Evolutionary conservation across 331 rosid species (phyloP).

Genomic region (Malus hybrid): DNA sequence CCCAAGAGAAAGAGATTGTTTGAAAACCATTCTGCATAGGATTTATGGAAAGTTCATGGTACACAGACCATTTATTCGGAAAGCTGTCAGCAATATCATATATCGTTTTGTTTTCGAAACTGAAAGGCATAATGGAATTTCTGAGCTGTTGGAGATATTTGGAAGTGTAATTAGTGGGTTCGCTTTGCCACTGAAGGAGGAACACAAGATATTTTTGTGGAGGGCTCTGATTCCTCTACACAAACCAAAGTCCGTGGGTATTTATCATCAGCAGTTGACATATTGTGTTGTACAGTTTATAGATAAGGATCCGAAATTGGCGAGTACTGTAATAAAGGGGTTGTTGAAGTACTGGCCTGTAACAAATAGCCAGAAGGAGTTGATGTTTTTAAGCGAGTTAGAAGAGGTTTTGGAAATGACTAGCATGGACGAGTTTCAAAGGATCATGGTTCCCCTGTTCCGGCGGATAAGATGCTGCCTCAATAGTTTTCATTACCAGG

Average conservation of each 20-base stretch:
- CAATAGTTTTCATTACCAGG: constrained; percentile 91
- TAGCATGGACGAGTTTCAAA: constrained; percentile 77
- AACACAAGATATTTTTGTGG: constrained; percentile 77
- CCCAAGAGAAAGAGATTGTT: constrained; percentile 35
- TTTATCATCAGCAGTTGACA: constrained; percentile 85
- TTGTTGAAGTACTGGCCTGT: constrained; percentile 92
- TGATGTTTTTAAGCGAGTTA: constrained; percentile 91
- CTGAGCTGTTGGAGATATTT: constrained; percentile 92
- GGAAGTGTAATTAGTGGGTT: constrained; percentile 96
- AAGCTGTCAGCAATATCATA: constrained; percentile 79
- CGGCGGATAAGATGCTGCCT: constrained; percentile 68
- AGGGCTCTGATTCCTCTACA: constrained; percentile 89
- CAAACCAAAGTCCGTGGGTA: constrained; percentile 87
- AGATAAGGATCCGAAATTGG: constrained; percentile 89
- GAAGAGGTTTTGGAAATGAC: constrained; percentile 95
- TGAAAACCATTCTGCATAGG: constrained; percentile 89
- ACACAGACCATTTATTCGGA: constrained; percentile 84
- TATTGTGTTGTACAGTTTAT: constrained; percentile 89
- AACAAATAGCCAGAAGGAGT: constrained; percentile 96
- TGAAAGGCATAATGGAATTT: constrained; percentile 86
- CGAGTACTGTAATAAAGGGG: constrained; percentile 71
- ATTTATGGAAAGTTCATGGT: constrained; percentile 94
- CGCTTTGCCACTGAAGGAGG: constrained; percentile 95
- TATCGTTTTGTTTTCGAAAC: constrained; percentile 85
- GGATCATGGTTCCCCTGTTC: constrained; percentile 74